Evolutionary conservation across 768 basidiomycete genomes (phyloP).

Genomic region (Hygrocybe punicea): DNA sequence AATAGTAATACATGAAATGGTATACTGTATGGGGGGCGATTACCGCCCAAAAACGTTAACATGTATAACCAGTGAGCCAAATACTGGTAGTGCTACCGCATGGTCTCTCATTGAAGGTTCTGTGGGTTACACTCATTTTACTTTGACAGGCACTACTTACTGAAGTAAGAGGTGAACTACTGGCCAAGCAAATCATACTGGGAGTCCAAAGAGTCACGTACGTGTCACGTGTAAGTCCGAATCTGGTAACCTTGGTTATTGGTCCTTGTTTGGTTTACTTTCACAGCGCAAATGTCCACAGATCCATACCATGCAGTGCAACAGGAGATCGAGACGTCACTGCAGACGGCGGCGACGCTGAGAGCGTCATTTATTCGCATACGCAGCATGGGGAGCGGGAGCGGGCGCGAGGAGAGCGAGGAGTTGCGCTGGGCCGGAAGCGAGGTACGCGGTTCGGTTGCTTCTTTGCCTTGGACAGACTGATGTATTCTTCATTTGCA

Average conservation of each 20-base stretch:
- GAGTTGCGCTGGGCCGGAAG: slow-evolving; percentile 76
- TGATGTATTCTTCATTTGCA: slow-evolving; percentile 25
- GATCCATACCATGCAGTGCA: slow-evolving; percentile 89
- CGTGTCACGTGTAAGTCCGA: too few species aligned
- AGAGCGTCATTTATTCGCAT: slow-evolving; percentile 76
- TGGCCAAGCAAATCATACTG: too few species aligned
- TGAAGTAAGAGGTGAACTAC: too few species aligned
- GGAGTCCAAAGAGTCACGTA: too few species aligned
- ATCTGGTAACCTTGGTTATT: not conserved
- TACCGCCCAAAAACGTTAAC: too few species aligned
- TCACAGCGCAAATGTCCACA: slow-evolving; percentile 2
- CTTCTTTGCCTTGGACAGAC: not conserved
- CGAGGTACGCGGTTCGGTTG: slow-evolving; percentile 47
- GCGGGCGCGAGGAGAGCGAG: slow-evolving; percentile 66
- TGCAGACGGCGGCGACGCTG: slow-evolving; percentile 68
- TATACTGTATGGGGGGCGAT: too few species aligned
- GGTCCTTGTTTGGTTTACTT: not conserved
- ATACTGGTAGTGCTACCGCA: too few species aligned
- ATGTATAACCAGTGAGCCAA: too few species aligned
- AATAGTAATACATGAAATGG: too few species aligned
- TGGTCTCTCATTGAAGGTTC: too few species aligned
- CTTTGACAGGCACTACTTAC: too few species aligned
- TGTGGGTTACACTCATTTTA: too few species aligned
- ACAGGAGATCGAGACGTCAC: slow-evolving; percentile 72
- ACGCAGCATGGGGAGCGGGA: slow-evolving; percentile 46